phyloP scores from a whole-genome alignment of 2,329 filamentous ascomycete genomes.

The Colletotrichum chlorophyti region DNA sequence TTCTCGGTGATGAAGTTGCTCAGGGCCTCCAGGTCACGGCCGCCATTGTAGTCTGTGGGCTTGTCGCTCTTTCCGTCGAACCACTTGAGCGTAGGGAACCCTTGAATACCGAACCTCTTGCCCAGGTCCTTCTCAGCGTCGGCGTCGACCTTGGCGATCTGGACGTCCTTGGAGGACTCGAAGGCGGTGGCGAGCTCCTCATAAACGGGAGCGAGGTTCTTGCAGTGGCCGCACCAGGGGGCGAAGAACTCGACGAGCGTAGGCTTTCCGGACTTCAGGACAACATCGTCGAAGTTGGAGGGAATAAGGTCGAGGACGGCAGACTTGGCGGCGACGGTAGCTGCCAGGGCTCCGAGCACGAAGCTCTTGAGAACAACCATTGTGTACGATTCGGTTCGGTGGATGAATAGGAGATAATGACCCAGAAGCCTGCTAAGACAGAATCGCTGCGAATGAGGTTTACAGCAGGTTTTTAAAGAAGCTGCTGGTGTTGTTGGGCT shows the following conservation, averaged over 20 bases:
- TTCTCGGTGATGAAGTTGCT: constrained; percentile 83
- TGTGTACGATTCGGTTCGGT: constrained; percentile 32
- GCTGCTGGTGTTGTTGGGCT: not conserved
- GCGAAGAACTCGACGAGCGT: constrained; percentile 98
- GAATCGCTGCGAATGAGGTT: constrained; percentile 5
- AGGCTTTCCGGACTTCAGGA: constrained; percentile 90
- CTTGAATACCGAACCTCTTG: constrained; percentile 86
- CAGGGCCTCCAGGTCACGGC: constrained; percentile 87
- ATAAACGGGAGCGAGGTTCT: constrained; percentile 92
- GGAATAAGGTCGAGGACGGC: constrained; percentile 90
- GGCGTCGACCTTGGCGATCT: constrained; percentile 95
- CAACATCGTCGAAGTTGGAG: constrained; percentile 88
- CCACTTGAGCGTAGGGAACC: constrained; percentile 97
- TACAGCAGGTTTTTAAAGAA: not conserved
- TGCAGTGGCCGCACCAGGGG: constrained; percentile 99
- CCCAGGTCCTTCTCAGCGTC: constrained; percentile 87
- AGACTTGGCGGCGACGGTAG: constrained; percentile 71
- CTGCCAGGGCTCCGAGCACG: constrained; percentile 61
- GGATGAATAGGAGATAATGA: not conserved
- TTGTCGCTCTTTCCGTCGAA: constrained; percentile 94
- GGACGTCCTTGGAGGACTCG: constrained; percentile 74
- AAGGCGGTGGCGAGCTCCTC: constrained; percentile 85
- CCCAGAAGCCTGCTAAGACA: too few species aligned
- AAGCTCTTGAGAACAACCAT: constrained; percentile 69
- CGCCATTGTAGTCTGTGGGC: constrained; percentile 85